Conservation (phyloP, 768 basidiomycete species). For the Auriculariales sp. region DNA sequence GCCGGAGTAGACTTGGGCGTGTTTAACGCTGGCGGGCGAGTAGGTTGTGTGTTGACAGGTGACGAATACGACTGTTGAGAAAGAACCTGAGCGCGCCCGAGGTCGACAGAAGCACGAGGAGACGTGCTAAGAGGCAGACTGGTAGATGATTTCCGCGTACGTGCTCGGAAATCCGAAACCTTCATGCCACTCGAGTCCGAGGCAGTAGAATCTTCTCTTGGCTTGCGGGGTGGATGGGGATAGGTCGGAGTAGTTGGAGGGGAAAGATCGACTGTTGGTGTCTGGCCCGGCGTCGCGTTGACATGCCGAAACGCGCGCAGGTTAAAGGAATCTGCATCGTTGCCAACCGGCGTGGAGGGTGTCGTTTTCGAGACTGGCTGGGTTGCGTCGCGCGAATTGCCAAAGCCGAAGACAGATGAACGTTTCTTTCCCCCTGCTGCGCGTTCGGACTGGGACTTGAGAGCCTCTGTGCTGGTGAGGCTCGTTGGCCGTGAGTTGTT, state of each 20-base stretch:
- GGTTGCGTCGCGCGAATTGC: not conserved
- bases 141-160: not conserved
- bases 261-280: not conserved
- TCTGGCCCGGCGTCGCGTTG: conserved; percentile 15
- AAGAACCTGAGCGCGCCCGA: not conserved
- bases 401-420: not conserved
- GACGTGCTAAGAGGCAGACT: not conserved
- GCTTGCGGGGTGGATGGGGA: not conserved
- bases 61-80: no score
- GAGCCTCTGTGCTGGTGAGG: not conserved
- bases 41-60: no score
- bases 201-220: not conserved
- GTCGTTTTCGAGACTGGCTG: not conserved
- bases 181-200: not conserved
- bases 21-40: no score
- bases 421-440: not conserved
- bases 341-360: not conserved
- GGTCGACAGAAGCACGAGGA: not conserved
- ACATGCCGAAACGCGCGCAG: conserved; percentile 64
- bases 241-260: not conserved
- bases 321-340: conserved; percentile 38
- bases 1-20: no score
- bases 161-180: not conserved
- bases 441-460: not conserved
- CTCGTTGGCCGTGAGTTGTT: not conserved